Evolutionary conservation across 2,329 filamentous ascomycete species (phyloP), one percentile per base, ranked within the genome.

Genomic region (Pseudogymnoascus sp.): DNA sequence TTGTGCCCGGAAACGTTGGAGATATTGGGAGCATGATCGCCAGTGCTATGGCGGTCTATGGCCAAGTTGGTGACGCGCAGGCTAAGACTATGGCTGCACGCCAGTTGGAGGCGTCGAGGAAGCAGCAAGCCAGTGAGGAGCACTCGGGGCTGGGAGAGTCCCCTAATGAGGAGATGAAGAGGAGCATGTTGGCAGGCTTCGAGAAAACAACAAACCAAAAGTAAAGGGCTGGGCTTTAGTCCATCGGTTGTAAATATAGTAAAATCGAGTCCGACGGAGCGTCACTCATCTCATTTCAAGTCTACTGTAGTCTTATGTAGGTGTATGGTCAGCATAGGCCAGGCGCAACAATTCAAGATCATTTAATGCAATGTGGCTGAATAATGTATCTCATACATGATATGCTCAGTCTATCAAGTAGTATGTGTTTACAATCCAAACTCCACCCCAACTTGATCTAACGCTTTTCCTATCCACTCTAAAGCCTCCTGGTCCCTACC

Each of bases 11-110:
- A 10, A 97, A 99, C 72, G 91, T 99, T 38, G 94, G 94, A 65
- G 94, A 99, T 73, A 92, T 99, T 69, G 89, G 91, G 62, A 86
- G 91, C 69, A 96, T 99, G 92, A 97, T 99, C 75, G 92, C 94
- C 40, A 95, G 91, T 16, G 94, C 92, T 1, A 87, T 99, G 81
- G 89, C 92, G 62, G 92, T 99, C 16, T 99, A 96, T 75, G 91
- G 93, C 64, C 97, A 96, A 75, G 90, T 99, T 50, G 91, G 86
- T 69, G 85, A 93, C 71, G 84, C 87, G 0, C 91, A 96, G 76
- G 84, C 85, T 25, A 88, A 84, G 73, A 80, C 81, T 10, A 81
- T 90, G 75, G 84, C 86, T 4, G 81, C 81, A 67, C 80, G 80
- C 69, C 64, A 77, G 1, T 71, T 82, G 18, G 75, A 78, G 59